phyloP scores from a whole-genome alignment of 2,329 filamentous ascomycete species.

The Sporothrix pallida region DNA sequence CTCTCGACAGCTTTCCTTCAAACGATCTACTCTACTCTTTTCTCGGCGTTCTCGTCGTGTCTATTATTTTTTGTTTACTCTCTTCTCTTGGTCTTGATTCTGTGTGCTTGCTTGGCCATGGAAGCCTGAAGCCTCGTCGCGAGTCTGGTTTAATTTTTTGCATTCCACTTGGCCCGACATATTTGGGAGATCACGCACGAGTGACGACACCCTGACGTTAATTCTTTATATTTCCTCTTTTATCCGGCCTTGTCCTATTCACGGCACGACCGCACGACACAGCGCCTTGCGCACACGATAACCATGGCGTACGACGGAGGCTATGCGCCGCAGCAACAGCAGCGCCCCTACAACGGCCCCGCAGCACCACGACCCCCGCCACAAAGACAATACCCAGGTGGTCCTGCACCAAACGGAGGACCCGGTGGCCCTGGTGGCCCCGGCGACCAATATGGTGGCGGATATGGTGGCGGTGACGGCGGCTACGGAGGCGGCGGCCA shows the following conservation, averaged over 20 bases:
- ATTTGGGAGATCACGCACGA: background rate
- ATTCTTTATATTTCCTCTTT: background rate
- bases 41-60: background rate
- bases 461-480: conserved; percentile 47
- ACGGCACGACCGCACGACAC: background rate
- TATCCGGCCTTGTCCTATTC: background rate
- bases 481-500: background rate
- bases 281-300: conserved; percentile 9
- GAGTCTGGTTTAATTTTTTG: conserved; percentile 1
- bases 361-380: conserved; percentile 51
- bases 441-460: conserved; percentile 38
- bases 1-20: conserved; percentile 23
- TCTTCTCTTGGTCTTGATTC: background rate
- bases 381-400: conserved; percentile 47
- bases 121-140: conserved; percentile 25
- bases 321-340: conserved; percentile 48
- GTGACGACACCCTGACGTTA: background rate
- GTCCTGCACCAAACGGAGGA: conserved; percentile 41
- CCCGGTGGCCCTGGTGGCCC: conserved; percentile 33
- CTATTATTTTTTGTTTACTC: background rate
- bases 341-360: conserved; percentile 57
- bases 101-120: conserved; percentile 12
- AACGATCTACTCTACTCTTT: conserved; percentile 6
- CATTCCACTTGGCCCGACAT: conserved; percentile 30
- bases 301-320: conserved; percentile 60